phyloP scores from a whole-genome alignment of 2,329 filamentous ascomycete species.

The Polychaeton citri region DNA sequence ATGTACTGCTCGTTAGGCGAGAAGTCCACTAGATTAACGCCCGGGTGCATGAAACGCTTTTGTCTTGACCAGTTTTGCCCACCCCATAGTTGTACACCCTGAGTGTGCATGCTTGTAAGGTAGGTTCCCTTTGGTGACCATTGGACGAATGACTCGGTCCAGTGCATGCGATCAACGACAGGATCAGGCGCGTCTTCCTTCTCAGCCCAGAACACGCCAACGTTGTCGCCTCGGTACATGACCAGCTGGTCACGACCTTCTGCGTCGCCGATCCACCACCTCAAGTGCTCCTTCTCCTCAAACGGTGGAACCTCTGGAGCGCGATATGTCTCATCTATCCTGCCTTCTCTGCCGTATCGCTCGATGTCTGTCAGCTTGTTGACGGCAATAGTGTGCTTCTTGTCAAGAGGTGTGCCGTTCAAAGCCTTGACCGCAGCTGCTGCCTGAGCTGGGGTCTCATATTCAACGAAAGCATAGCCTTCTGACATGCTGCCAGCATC shows the following conservation, averaged over 20 bases:
- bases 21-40: constrained; percentile 91
- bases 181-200: constrained; percentile 80
- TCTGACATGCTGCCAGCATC: constrained; percentile 67
- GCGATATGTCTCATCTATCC: constrained; percentile 81
- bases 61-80: constrained; percentile 79
- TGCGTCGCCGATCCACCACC: constrained; percentile 82
- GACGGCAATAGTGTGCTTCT: constrained; percentile 86
- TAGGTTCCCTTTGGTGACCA: constrained; percentile 95
- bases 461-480: constrained; percentile 94
- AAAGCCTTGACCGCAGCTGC: constrained; percentile 79
- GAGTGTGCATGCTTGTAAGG: constrained; percentile 85
- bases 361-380: constrained; percentile 99
- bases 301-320: constrained; percentile 74
- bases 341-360: constrained; percentile 84
- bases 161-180: constrained; percentile 83
- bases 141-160: constrained; percentile 96
- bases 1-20: constrained; percentile 87
- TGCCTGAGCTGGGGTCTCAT: constrained; percentile 79
- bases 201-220: constrained; percentile 97
- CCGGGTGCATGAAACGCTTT: constrained; percentile 87
- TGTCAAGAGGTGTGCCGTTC: constrained; percentile 78
- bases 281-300: constrained; percentile 81
- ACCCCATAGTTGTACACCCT: constrained; percentile 96
- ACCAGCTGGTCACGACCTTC: constrained; percentile 90
- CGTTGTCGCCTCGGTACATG: constrained; percentile 82